Evolutionary conservation across 2,329 filamentous ascomycete species (phyloP), one percentile per base, ranked within the genome.

Genomic region (Clarireedia sp.): DNA sequence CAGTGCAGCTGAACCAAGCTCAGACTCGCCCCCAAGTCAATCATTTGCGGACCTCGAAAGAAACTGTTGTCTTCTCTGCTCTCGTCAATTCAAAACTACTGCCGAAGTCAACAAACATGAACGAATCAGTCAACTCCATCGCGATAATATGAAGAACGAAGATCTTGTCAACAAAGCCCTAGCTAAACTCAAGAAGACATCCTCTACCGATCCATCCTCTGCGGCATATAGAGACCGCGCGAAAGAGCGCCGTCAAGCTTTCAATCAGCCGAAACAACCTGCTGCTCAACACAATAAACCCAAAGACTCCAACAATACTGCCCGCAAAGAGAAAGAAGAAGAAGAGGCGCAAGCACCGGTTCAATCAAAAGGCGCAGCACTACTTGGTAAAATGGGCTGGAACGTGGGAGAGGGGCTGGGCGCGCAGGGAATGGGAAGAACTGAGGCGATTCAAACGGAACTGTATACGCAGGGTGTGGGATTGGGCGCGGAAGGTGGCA

Each of bases 351-450:
- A 65, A 1, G 57, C 67, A 7, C 70, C 75, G 6, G 67, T 68
- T 49, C 71, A 74, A 57, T 83, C 81, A 37, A 87, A 85, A 68
- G 84, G 85, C 12, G 82, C 82, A 0, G 80, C 81, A 3, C 75
- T 89, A 65, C 73, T 89, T 40, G 81, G 82, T 40, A 89, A 88
- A 73, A 86, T 87, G 81, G 86, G 86, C 24, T 89, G 85, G 85
- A 81, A 73, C 21, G 74, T 77, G 1, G 85, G 86, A 8, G 75
- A 78, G 55, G 85, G 86, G 0, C 73, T 89, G 3, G 86, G 86
- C 2, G 82, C 79, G 0, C 76, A 79, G 46, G 82, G 81, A 5
- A 76, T 77, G 5, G 86, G 86, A 0, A 76, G 80, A 44, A 86
- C 80, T 0, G 79, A 84, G 50, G 82, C 81, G 3, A 80, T 89